phyloP scores from a whole-genome alignment of 1,284 basidiomycete species.

The Volvariella surrecta region DNA sequence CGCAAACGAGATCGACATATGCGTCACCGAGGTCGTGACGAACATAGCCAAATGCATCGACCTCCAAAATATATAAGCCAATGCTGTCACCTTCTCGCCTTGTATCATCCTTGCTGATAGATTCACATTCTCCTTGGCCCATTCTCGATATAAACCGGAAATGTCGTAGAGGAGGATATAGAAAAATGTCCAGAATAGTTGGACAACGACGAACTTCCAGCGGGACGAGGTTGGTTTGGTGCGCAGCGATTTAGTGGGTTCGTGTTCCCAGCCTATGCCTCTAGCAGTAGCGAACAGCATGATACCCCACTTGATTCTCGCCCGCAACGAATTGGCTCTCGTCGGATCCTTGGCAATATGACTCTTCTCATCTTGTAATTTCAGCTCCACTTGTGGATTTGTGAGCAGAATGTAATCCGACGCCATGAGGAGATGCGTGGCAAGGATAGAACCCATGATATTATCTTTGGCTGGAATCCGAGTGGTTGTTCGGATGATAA shows the following conservation, averaged over 20 bases:
- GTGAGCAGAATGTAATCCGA: slow-evolving; percentile 5
- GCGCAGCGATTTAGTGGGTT: slow-evolving; percentile 7
- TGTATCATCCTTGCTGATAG: slow-evolving; percentile 7
- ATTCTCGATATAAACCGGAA: slow-evolving; percentile 1
- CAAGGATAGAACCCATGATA: slow-evolving; percentile 4
- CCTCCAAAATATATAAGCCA: slow-evolving; percentile 7
- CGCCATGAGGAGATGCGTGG: slow-evolving; percentile 2
- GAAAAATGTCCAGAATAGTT: slow-evolving; percentile 3
- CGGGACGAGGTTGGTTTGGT: not conserved
- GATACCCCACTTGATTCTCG: slow-evolving; percentile 13
- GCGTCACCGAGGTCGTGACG: not conserved
- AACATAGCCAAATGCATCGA: slow-evolving; percentile 3
- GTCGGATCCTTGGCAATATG: not conserved
- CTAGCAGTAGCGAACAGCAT: slow-evolving; percentile 14
- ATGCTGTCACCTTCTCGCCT: slow-evolving; percentile 8
- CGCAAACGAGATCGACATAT: slow-evolving; percentile 7
- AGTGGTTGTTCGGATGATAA: not conserved
- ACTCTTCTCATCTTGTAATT: not conserved
- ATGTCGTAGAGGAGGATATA: slow-evolving; percentile 8
- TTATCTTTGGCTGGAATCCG: not conserved
- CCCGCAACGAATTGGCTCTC: slow-evolving; percentile 6
- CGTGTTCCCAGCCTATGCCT: slow-evolving; percentile 18
- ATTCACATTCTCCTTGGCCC: slow-evolving; percentile 7
- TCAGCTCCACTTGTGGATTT: slow-evolving; percentile 1
- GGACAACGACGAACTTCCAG: slow-evolving; percentile 1